Percentiles rank a stretch among this genome's conserved stretches.
Conservation (phyloP, 192 early-diverging fungal species). For the Podila epigama region DNA sequence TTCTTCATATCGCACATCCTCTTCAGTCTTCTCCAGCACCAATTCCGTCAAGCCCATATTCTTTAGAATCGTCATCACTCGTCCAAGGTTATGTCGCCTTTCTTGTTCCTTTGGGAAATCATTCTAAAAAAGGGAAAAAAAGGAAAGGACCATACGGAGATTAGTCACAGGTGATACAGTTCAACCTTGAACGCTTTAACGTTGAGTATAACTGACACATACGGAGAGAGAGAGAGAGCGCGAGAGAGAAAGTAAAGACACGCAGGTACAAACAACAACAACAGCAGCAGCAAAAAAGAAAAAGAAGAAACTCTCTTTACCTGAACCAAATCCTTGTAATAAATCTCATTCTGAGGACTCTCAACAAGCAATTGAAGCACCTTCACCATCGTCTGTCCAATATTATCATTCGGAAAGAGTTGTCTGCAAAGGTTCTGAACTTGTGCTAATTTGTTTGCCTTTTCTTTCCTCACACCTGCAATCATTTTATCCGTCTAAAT, state of each 20-base stretch:
- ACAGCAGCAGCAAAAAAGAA: background rate
- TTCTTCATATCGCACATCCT: no score
- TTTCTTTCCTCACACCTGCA: constrained; percentile 12
- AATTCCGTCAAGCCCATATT: constrained; percentile 18
- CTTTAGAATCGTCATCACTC: constrained; percentile 30
- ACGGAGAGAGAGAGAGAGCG: no score
- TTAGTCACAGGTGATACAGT: background rate
- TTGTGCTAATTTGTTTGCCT: constrained; percentile 26
- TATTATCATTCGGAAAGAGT: constrained; percentile 37
- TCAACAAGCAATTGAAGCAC: constrained; percentile 28
- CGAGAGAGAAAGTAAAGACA: no score
- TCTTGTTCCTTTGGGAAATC: constrained; percentile 42
- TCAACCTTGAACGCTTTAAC: no score
- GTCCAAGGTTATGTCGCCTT: constrained; percentile 36
- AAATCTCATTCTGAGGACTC: constrained; percentile 20
- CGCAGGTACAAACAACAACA: no score
- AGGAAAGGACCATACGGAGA: background rate
- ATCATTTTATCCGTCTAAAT: constrained; percentile 34
- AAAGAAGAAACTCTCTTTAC: background rate
- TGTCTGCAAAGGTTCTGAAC: constrained; percentile 40
- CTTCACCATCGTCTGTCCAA: constrained; percentile 30
- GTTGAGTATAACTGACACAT: no score
- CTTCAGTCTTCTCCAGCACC: constrained; percentile 14
- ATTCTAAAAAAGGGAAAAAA: background rate
- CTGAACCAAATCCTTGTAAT: constrained; percentile 31